These are phyloP conservation scores for Moniliophthora roreri DNA, from an alignment of 1,284 basidiomycete species.

Conservation along the genomic window DNA sequence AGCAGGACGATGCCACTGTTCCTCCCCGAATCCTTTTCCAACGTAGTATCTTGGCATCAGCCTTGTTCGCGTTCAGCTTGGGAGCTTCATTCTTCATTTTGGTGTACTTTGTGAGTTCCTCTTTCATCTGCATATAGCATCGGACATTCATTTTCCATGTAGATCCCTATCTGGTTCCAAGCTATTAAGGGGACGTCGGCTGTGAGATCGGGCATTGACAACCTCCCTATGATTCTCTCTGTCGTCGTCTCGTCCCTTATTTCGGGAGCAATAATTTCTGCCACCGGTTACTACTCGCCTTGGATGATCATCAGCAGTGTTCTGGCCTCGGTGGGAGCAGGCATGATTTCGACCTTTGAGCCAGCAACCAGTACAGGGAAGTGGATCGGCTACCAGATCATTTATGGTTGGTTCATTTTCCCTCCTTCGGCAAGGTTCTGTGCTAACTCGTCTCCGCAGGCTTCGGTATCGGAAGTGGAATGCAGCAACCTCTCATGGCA, in stretches of 20 bases:
- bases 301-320: constrained; percentile 1
- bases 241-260: constrained; percentile 4
- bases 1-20: constrained; percentile 12
- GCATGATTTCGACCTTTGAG: constrained; percentile 1
- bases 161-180: constrained; percentile 13
- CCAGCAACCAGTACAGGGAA: background rate
- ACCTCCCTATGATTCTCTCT: constrained; percentile 2
- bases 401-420: constrained; percentile 1
- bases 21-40: constrained; percentile 11
- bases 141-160: background rate
- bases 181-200: constrained; percentile 5
- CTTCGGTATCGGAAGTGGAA: constrained; percentile 5
- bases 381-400: constrained; percentile 3
- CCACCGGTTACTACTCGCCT: background rate
- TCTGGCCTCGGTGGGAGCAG: background rate
- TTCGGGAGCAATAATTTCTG: constrained; percentile 1
- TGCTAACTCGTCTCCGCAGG: background rate
- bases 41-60: constrained; percentile 6
- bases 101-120: constrained; percentile 10
- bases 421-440: background rate
- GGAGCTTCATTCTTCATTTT: constrained; percentile 11
- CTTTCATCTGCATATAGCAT: background rate
- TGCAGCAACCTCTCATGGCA: constrained; percentile 11
- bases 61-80: constrained; percentile 3
- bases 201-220: constrained; percentile 8